Conservation (phyloP, 331 rosid genomes). For the Rhamnella rubrinervis region DNA sequence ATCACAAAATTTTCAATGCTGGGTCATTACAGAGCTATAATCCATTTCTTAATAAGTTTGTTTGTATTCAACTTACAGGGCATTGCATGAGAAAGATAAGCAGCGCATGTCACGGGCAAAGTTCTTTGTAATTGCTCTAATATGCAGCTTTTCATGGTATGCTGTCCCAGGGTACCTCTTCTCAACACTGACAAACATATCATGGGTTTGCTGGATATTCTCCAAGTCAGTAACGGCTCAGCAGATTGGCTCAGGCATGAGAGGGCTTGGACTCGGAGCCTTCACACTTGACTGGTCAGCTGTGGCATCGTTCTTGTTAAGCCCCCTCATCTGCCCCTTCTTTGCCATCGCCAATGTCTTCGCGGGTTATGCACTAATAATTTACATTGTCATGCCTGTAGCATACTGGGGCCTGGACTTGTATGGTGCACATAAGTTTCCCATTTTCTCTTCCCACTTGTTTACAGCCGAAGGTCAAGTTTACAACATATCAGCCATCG, state of each 20-base stretch:
- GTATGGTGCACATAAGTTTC: constrained; percentile 57
- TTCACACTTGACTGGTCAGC: constrained; percentile 73
- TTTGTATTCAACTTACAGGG: constrained; percentile 38
- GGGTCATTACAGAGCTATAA: neutral
- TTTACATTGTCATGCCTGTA: constrained; percentile 55
- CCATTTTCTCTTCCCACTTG: constrained; percentile 78
- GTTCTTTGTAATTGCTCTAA: constrained; percentile 68
- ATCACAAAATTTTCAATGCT: neutral
- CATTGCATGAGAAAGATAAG: constrained; percentile 79
- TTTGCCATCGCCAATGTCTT: constrained; percentile 71
- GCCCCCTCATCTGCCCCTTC: constrained; percentile 85
- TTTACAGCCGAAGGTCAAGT: constrained; percentile 55
- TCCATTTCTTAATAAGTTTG: neutral
- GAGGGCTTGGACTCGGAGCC: constrained; percentile 83
- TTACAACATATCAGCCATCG: constrained; percentile 64
- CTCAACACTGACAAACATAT: constrained; percentile 67
- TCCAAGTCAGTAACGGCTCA: constrained; percentile 87
- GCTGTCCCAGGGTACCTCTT: constrained; percentile 72
- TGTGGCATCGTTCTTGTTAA: constrained; percentile 75
- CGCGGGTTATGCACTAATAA: constrained; percentile 47
- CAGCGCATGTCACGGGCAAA: constrained; percentile 52
- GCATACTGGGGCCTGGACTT: constrained; percentile 73
- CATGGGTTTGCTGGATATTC: constrained; percentile 86
- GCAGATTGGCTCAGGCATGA: constrained; percentile 86
- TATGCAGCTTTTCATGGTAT: constrained; percentile 78